phyloP scores from a whole-genome alignment of 1,139 yeast genomes.

The Ashbya aceris region DNA sequence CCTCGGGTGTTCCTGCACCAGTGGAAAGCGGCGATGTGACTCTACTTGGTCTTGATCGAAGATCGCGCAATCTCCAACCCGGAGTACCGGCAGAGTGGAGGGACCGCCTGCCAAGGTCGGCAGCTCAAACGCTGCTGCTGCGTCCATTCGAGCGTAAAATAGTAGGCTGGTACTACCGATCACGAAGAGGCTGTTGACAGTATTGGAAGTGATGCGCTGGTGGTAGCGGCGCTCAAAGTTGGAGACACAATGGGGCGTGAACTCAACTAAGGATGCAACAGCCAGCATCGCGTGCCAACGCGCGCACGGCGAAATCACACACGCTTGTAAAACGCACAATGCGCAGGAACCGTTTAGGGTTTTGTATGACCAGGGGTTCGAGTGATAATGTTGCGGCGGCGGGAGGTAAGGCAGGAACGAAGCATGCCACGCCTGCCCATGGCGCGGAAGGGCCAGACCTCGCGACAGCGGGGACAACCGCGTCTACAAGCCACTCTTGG shows the following conservation, averaged over 20 bases:
- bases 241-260: constrained; percentile 22
- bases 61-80: constrained; percentile 16
- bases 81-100: constrained; percentile 12
- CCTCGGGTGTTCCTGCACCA: constrained; percentile 4
- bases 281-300: constrained; percentile 17
- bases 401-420: constrained; percentile 10
- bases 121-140: constrained; percentile 1
- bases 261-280: constrained; percentile 24
- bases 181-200: constrained; percentile 17
- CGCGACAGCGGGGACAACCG: constrained; percentile 5
- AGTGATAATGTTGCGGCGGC: constrained; percentile 5
- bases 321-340: constrained; percentile 18
- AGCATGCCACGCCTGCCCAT: constrained; percentile 8
- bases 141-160: constrained; percentile 7
- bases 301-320: constrained; percentile 15
- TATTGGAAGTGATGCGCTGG: constrained; percentile 19
- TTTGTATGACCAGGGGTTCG: constrained; percentile 9
- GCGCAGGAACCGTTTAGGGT: constrained; percentile 15
- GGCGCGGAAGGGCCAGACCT: not conserved
- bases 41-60: constrained; percentile 21
- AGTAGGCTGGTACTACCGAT: constrained; percentile 18
- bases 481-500: constrained; percentile 14
- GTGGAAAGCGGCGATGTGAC: constrained; percentile 11
- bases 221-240: constrained; percentile 17
- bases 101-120: not conserved